Evolutionary conservation across 352 stramenopile genomes (phyloP).

Genomic region (Phytophthora parvispora): DNA sequence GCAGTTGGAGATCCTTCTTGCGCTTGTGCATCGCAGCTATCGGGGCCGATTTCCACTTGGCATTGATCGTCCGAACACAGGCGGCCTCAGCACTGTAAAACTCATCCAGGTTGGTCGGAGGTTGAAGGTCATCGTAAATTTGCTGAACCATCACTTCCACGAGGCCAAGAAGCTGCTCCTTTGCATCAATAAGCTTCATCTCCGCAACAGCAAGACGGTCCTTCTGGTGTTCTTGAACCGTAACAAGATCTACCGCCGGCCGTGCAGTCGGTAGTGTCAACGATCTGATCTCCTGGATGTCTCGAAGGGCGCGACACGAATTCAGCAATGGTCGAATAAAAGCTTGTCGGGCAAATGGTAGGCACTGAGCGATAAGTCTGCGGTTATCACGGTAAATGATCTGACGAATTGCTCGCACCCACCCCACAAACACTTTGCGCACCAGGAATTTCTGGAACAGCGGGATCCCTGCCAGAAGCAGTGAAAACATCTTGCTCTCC

Average conservation of each 20-base stretch:
- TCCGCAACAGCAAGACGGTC: conserved; percentile 45
- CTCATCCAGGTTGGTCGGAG: conserved; percentile 57
- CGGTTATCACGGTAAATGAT: conserved; percentile 59
- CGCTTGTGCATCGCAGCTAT: conserved; percentile 54
- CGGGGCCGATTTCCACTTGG: conserved; percentile 73
- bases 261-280: conserved; percentile 48
- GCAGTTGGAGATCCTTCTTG: conserved; percentile 36
- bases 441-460: conserved; percentile 82
- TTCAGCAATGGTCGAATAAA: conserved; percentile 55
- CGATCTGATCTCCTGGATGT: conserved; percentile 53
- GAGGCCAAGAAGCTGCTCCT: conserved; percentile 58
- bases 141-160: conserved; percentile 66
- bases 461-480: conserved; percentile 73
- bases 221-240: conserved; percentile 64
- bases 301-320: conserved; percentile 44
- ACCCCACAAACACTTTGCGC: conserved; percentile 67
- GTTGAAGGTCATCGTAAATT: conserved; percentile 49
- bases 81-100: conserved; percentile 56
- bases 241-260: conserved; percentile 35
- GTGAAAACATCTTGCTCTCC: conserved; percentile 81
- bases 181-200: conserved; percentile 74
- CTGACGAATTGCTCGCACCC: conserved; percentile 42
- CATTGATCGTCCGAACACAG: conserved; percentile 56
- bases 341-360: conserved; percentile 49
- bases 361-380: conserved; percentile 32